Evolutionary conservation across 441 rosid species (phyloP).

Genomic region (Sinapis alba): DNA sequence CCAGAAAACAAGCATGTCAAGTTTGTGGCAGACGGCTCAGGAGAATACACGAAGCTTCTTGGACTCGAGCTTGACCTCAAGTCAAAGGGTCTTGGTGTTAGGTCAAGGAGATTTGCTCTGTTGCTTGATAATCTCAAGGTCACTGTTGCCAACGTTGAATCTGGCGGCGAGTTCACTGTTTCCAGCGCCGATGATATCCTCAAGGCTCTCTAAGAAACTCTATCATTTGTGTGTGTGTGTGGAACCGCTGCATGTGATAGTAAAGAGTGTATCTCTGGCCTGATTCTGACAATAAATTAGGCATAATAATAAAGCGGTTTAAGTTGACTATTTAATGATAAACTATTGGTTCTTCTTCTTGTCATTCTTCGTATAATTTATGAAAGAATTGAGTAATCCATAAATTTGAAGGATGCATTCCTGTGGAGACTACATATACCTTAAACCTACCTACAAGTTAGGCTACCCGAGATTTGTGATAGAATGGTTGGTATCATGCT

Average conservation of each 20-base stretch:
- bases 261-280: neutral
- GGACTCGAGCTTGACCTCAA: neutral
- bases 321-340: neutral
- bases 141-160: neutral
- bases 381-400: neutral
- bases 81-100: neutral
- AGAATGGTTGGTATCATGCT: no score
- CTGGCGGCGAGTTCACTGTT: neutral
- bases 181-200: neutral
- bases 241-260: slow-evolving; percentile 11
- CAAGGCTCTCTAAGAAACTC: slow-evolving; percentile 38
- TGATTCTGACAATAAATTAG: neutral
- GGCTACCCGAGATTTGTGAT: neutral
- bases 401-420: neutral
- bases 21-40: neutral
- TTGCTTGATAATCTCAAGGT: neutral
- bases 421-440: neutral
- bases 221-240: neutral
- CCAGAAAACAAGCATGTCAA: no score
- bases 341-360: neutral
- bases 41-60: neutral
- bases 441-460: neutral
- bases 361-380: neutral
- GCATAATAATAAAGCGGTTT: slow-evolving; percentile 30
- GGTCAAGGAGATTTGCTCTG: neutral